phyloP scores from a whole-genome alignment of 2,329 filamentous ascomycete species.

The Talaromyces sp. region DNA sequence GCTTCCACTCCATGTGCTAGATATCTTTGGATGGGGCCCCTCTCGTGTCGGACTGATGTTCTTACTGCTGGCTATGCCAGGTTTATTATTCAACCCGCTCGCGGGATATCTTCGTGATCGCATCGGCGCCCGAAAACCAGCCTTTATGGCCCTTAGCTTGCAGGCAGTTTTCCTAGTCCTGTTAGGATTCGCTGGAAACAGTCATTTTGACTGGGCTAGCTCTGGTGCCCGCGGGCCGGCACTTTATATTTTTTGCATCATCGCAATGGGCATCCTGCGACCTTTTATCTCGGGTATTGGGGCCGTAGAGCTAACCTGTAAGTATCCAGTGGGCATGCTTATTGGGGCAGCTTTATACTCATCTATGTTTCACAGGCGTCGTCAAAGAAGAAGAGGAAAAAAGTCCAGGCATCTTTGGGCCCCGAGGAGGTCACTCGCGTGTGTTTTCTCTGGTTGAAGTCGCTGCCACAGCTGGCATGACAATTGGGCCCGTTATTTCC shows the following conservation, averaged over 20 bases:
- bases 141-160: background rate
- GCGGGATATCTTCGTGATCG: conserved; percentile 42
- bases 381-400: conserved; percentile 2
- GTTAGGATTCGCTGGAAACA: background rate
- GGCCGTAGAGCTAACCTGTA: background rate
- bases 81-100: conserved; percentile 52
- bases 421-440: conserved; percentile 6
- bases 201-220: background rate
- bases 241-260: background rate
- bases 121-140: conserved; percentile 15
- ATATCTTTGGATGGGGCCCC: conserved; percentile 49
- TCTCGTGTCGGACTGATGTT: conserved; percentile 52
- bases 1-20: conserved; percentile 49
- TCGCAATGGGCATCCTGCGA: background rate
- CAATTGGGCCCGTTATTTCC: conserved; percentile 4
- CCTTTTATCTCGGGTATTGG: background rate
- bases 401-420: conserved; percentile 5
- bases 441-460: conserved; percentile 6
- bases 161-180: background rate
- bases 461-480: conserved; percentile 5
- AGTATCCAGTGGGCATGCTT: background rate
- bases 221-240: background rate
- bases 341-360: background rate
- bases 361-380: background rate
- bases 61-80: conserved; percentile 52